phyloP scores from a whole-genome alignment of 257 asterid species.

The Nicotiana noctiflora region DNA sequence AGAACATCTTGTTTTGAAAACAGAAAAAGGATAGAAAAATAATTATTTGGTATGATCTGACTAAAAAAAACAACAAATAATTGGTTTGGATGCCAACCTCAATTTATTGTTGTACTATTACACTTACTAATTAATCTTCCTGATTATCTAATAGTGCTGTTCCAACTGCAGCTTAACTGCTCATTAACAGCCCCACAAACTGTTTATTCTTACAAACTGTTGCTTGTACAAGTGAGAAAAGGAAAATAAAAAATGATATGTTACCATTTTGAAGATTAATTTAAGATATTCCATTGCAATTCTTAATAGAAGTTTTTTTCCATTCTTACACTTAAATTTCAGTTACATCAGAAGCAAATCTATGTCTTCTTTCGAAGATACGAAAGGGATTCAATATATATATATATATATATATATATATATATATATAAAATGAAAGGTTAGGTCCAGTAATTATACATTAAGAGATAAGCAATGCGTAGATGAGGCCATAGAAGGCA shows the following conservation, averaged over 20 bases:
- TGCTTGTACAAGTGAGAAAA: not conserved
- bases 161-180: not conserved
- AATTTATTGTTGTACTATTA: not conserved
- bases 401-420: too few species aligned
- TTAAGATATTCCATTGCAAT: not conserved
- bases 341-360: not conserved
- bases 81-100: slow-evolving; percentile 9
- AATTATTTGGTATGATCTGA: not conserved
- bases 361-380: too few species aligned
- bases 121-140: not conserved
- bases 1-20: not conserved
- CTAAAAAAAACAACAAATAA: not conserved
- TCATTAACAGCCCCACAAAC: not conserved
- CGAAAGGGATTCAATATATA: too few species aligned
- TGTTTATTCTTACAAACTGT: not conserved
- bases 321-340: not conserved
- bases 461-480: not conserved
- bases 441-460: too few species aligned
- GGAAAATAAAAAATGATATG: not conserved
- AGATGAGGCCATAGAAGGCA: not conserved
- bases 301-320: not conserved
- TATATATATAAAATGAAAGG: too few species aligned
- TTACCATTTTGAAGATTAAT: not conserved
- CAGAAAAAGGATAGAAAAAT: not conserved
- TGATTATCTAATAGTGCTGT: not conserved